These are phyloP conservation scores for Tricholoma sp. DNA, from an alignment of 768 basidiomycete genomes.

Conservation along the genomic window DNA sequence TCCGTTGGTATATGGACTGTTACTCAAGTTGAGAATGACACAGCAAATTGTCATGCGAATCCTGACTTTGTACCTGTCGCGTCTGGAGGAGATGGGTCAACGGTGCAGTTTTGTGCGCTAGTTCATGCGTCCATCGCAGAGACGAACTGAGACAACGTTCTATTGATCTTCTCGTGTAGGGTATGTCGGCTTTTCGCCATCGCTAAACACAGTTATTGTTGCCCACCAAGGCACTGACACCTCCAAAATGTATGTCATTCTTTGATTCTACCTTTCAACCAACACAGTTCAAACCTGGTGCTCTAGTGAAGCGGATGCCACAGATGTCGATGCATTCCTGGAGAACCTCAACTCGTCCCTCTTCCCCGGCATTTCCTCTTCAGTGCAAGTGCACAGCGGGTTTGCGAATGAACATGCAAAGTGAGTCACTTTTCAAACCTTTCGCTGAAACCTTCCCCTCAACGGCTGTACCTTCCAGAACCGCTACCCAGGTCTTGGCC, in stretches of 20 bases:
- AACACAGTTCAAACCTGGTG: background rate
- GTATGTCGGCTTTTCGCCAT: conserved; percentile 25
- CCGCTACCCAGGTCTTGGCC: conserved; percentile 34
- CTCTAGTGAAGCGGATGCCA: conserved; percentile 31
- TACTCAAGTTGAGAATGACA: background rate
- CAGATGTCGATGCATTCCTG: conserved; percentile 32
- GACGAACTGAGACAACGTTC: background rate
- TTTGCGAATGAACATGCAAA: conserved; percentile 38
- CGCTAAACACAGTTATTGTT: conserved; percentile 34
- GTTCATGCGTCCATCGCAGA: background rate
- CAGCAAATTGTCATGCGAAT: conserved; percentile 37
- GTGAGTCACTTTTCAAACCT: conserved; percentile 16
- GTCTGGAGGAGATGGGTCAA: conserved; percentile 39
- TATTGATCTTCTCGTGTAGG: conserved; percentile 8
- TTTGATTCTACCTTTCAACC: background rate
- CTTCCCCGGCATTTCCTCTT: conserved; percentile 42
- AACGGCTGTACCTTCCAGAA: conserved; percentile 17
- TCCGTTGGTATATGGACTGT: background rate
- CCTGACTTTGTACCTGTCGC: conserved; percentile 36
- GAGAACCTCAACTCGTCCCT: conserved; percentile 29
- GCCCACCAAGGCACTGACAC: conserved; percentile 39
- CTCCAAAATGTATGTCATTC: conserved; percentile 21
- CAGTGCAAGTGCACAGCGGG: conserved; percentile 40
- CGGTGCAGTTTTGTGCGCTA: conserved; percentile 34
- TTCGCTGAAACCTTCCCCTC: background rate